Evolutionary conservation across 208 protist species (phyloP).

Genomic region (Sergeia podlipaevii): DNA sequence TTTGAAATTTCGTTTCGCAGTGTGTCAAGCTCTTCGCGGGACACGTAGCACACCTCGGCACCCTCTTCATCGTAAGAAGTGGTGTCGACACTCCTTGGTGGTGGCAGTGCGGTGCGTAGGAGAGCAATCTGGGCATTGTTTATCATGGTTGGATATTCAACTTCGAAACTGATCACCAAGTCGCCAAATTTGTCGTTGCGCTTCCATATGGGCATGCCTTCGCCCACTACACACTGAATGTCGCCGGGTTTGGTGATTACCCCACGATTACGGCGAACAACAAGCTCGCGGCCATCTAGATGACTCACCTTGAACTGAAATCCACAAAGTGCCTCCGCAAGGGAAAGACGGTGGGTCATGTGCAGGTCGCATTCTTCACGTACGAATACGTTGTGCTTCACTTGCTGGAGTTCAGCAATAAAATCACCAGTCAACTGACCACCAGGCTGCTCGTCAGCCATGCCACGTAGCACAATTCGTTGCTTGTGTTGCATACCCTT

Average conservation of each 20-base stretch:
- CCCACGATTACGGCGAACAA: conserved; percentile 68
- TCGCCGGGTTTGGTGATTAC: conserved; percentile 72
- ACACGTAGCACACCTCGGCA: conserved; percentile 52
- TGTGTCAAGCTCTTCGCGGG: conserved; percentile 32
- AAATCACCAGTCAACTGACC: conserved; percentile 88
- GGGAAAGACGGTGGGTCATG: conserved; percentile 82
- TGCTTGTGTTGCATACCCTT: conserved; percentile 60
- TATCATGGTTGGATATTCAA: conserved; percentile 53
- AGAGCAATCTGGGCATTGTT: conserved; percentile 31
- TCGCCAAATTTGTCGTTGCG: conserved; percentile 46
- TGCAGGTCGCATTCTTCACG: conserved; percentile 91
- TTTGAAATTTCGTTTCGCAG: conserved; percentile 40
- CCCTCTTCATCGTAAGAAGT: conserved; percentile 11
- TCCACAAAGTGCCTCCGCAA: conserved; percentile 95
- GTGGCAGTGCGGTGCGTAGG: conserved; percentile 42
- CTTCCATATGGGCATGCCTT: conserved; percentile 72
- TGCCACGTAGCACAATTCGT: conserved; percentile 34
- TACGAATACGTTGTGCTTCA: conserved; percentile 90
- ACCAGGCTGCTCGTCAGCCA: conserved; percentile 41
- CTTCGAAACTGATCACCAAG: conserved; percentile 65
- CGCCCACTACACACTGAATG: conserved; percentile 47
- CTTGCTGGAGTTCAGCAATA: conserved; percentile 92
- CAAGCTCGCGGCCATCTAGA: conserved; percentile 84
- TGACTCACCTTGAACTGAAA: conserved; percentile 89
- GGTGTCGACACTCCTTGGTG: conserved; percentile 32